phyloP scores from a whole-genome alignment of 441 rosid species.

The Hura crepitans region DNA sequence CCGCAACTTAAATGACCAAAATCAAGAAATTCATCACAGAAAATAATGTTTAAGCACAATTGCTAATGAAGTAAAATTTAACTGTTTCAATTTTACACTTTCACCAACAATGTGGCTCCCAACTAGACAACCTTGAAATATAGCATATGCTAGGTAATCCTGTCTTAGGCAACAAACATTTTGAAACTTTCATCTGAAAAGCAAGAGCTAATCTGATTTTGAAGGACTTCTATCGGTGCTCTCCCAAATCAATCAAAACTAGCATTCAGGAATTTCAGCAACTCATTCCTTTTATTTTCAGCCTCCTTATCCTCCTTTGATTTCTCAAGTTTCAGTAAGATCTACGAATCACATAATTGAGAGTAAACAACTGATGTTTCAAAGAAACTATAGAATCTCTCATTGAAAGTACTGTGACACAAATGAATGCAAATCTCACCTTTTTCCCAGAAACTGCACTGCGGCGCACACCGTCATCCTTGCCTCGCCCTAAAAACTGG shows the following conservation, averaged over 20 bases:
- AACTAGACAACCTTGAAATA: neutral
- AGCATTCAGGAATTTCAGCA: constrained; percentile 92
- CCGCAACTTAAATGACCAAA: neutral
- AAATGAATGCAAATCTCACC: constrained; percentile 36
- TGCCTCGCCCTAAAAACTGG: constrained; percentile 75
- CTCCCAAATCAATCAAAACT: constrained; percentile 63
- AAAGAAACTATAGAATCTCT: neutral
- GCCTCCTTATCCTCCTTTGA: constrained; percentile 92
- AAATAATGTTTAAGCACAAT: neutral
- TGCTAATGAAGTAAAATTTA: neutral
- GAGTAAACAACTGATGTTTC: neutral
- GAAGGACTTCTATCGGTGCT: neutral
- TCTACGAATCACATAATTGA: constrained; percentile 35
- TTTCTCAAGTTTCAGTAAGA: constrained; percentile 83
- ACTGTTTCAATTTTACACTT: neutral
- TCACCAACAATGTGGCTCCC: neutral
- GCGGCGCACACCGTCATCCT: constrained; percentile 73
- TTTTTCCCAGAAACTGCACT: constrained; percentile 97
- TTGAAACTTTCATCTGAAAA: neutral
- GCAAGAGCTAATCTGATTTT: neutral
- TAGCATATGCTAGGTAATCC: neutral
- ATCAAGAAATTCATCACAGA: neutral
- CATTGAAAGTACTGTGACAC: neutral
- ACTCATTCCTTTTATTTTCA: constrained; percentile 78
- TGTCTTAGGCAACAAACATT: neutral